A percentile compares a stretch with the other conserved stretches of the same genome.
Conservation (phyloP, 768 basidiomycete genomes). For the Cystoderma amianthinum region DNA sequence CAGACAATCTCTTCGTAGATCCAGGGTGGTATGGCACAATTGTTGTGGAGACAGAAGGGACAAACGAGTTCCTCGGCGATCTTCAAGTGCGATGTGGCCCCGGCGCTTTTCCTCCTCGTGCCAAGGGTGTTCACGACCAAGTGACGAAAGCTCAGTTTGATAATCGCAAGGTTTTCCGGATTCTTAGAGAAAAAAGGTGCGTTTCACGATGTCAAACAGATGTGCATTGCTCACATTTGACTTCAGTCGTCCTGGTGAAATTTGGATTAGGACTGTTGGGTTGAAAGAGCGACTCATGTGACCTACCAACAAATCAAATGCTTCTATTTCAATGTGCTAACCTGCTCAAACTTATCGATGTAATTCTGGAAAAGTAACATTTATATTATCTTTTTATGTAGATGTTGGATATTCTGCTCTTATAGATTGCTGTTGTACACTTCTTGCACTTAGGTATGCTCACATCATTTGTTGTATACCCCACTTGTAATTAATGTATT, state of each 20-base stretch:
- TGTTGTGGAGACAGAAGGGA: conserved; percentile 82
- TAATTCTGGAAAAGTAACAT: too few species aligned
- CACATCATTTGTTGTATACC: too few species aligned
- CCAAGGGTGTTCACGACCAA: conserved; percentile 28
- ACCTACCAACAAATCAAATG: too few species aligned
- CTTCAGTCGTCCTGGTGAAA: conserved; percentile 63
- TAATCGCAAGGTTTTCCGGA: conserved; percentile 45
- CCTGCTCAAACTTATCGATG: too few species aligned
- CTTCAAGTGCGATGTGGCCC: conserved; percentile 68
- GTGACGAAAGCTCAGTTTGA: conserved; percentile 32
- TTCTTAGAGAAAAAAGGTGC: conserved; percentile 72
- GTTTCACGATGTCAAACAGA: conserved; percentile 1
- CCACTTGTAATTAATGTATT: too few species aligned
- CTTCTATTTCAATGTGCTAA: too few species aligned
- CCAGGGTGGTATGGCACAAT: conserved; percentile 80
- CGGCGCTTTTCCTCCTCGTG: conserved; percentile 58
- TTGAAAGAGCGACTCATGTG: conserved; percentile 55
- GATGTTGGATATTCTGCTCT: too few species aligned
- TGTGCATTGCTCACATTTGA: conserved; percentile 3
- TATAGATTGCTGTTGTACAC: too few species aligned
- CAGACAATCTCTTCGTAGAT: conserved; percentile 55
- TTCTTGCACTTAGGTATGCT: too few species aligned
- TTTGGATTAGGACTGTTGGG: conserved; percentile 64
- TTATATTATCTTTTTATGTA: too few species aligned
- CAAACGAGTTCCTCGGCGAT: conserved; percentile 78